Evolutionary conservation across 306 rosid species (phyloP), one percentile per base, ranked within the genome.

Genomic region (Parietaria judaica): DNA sequence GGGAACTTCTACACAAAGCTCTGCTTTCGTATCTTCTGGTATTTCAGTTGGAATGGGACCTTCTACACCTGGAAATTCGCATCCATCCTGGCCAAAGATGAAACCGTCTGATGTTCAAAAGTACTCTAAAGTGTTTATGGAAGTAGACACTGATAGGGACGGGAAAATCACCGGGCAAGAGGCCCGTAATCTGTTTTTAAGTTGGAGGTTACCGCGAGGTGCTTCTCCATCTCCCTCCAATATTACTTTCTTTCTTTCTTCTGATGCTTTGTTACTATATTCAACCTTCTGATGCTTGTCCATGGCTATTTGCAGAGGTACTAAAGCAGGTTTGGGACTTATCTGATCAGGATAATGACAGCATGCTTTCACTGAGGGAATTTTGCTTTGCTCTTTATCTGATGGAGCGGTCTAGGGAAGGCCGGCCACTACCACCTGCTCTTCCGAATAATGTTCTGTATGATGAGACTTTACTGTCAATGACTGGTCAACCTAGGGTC

Each of bases 171-270:
- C 96, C 3, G 96, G 98, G 63, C 96, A 88, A 74, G 86, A 92
- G 85, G 98, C 98, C 6, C 84, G 95, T 60, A 92, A 82, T 79
- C 81, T 92, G 53, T 92, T 92, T 79, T 74, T 86, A 66, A 92
- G 98, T 78, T 92, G 98, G 98, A 78, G 98, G 72, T 76, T 92
- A 63, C 98, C 98, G 17, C 85, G 94, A 88, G 98, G 98, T 92
- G 73, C 60, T 66, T 15, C 36, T 50, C 52, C 53, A 31, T 69
- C 4, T n/a, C n/a, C n/a, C n/a, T n/a, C 51, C 15, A 46, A 8
- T 49, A n/a, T 49, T 49, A n/a, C 8, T 8, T 49, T 17, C 16
- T 17, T 12, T 49, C 31, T 62, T 59, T 16, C 15, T 59, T 15
- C 14, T 16, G 14, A 8, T 9, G 16, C 61, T 0, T 10, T 49